Conservation (phyloP, 345 rosid species). For the Aurinia saxatilis region DNA sequence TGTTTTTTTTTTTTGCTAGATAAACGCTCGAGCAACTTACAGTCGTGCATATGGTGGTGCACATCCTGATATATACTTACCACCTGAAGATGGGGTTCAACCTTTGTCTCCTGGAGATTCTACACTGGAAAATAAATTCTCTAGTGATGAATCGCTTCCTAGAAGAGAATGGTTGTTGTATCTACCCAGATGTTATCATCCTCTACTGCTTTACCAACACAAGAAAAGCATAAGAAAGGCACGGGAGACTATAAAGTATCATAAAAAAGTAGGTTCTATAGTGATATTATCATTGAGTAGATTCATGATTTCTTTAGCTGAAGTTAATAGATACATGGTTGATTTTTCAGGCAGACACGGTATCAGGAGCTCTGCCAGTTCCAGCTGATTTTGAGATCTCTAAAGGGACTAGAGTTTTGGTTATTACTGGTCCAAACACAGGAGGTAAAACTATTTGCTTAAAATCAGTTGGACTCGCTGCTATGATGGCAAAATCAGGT, state of each 20-base stretch:
- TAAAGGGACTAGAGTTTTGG: slow-evolving; percentile 59
- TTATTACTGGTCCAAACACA: slow-evolving; percentile 93
- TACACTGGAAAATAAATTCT: slow-evolving; percentile 24
- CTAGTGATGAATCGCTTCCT: slow-evolving; percentile 22
- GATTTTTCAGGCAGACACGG: slow-evolving; percentile 42
- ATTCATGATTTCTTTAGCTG: slow-evolving; percentile 3
- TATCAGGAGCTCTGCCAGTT: slow-evolving; percentile 54
- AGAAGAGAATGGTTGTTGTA: slow-evolving; percentile 63
- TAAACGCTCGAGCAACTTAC: slow-evolving; percentile 81
- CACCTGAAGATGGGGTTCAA: slow-evolving; percentile 38
- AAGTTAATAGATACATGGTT: slow-evolving; percentile 3
- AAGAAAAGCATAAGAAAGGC: slow-evolving; percentile 47
- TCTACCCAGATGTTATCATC: slow-evolving; percentile 83
- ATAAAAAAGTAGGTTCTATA: slow-evolving; percentile 42
- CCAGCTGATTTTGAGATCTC: slow-evolving; percentile 72
- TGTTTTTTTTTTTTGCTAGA: slow-evolving; percentile 39
- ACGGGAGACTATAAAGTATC: slow-evolving; percentile 40
- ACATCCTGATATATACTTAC: slow-evolving; percentile 58
- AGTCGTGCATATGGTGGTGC: slow-evolving; percentile 73
- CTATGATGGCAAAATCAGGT: slow-evolving; percentile 98
- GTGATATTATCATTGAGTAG: not conserved
- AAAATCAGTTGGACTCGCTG: slow-evolving; percentile 89
- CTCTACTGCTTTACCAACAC: slow-evolving; percentile 79
- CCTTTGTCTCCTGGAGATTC: slow-evolving; percentile 25
- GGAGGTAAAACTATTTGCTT: slow-evolving; percentile 95